A percentile compares a stretch with the other conserved stretches of the same genome.
These are phyloP conservation scores for Phialemoniopsis sp. DNA, from an alignment of 2,329 filamentous ascomycete species.

Conservation along the genomic window DNA sequence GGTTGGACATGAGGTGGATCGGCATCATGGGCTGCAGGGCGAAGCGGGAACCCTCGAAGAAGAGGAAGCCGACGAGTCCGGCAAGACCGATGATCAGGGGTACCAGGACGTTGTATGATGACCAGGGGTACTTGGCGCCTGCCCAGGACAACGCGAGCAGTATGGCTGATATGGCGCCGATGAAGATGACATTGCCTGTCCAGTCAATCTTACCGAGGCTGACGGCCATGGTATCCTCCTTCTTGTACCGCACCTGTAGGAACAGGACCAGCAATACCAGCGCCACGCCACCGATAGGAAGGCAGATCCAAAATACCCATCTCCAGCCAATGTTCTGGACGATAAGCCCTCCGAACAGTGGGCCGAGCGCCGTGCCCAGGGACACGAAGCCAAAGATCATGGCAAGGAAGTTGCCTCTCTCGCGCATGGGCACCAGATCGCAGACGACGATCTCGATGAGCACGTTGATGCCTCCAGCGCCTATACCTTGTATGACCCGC, in stretches of 20 bases:
- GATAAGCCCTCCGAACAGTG: too few relatives aligned
- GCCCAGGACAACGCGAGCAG: constrained; percentile 20
- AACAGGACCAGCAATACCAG: too few relatives aligned
- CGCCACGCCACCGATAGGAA: too few relatives aligned
- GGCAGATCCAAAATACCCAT: too few relatives aligned
- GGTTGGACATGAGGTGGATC: constrained; percentile 37
- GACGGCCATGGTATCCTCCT: too few relatives aligned
- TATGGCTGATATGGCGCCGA: too few relatives aligned
- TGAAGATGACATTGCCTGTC: too few relatives aligned
- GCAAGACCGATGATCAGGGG: constrained; percentile 31
- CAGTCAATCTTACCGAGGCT: too few relatives aligned
- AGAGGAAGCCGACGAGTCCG: constrained; percentile 25
- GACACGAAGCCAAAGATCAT: too few relatives aligned
- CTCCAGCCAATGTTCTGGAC: too few relatives aligned
- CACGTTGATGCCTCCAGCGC: constrained; percentile 26
- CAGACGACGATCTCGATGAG: constrained; percentile 19
- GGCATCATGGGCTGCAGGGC: constrained; percentile 36
- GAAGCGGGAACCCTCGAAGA: constrained; percentile 16
- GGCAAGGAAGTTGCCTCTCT: constrained; percentile 10
- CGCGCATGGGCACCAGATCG: constrained; percentile 14
- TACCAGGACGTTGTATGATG: constrained; percentile 13
- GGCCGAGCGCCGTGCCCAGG: too few relatives aligned
- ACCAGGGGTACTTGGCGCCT: constrained; percentile 7
- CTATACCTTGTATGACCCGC: constrained; percentile 42
- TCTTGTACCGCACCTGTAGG: too few relatives aligned